These are phyloP conservation scores for Suhomyces anneliseae DNA, from an alignment of 1,139 yeast genomes.

Conservation along the genomic window DNA sequence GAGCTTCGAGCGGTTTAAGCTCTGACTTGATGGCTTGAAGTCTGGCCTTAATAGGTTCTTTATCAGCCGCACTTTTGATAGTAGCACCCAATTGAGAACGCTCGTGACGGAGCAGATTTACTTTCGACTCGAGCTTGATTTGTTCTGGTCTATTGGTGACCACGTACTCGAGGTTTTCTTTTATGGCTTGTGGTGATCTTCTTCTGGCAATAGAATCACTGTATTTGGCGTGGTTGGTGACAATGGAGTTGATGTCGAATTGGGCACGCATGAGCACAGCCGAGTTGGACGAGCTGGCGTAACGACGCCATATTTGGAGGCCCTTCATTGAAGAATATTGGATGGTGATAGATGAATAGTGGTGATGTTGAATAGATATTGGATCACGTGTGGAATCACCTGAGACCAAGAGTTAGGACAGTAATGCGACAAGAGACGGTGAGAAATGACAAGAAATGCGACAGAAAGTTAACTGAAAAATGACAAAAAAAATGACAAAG, in stretches of 20 bases:
- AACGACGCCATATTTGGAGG: slow-evolving; percentile 7
- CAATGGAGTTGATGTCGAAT: slow-evolving; percentile 50
- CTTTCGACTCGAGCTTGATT: slow-evolving; percentile 20
- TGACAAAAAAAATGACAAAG: too few species aligned
- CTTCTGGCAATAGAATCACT: slow-evolving; percentile 50
- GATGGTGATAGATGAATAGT: neutral
- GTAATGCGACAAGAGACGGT: too few species aligned
- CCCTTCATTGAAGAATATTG: neutral
- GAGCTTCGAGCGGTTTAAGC: slow-evolving; percentile 36
- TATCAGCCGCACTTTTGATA: slow-evolving; percentile 17
- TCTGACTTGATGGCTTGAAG: slow-evolving; percentile 36
- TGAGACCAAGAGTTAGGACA: neutral
- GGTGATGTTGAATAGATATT: neutral
- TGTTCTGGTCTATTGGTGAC: slow-evolving; percentile 27
- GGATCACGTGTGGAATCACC: neutral
- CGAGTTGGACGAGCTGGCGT: slow-evolving; percentile 19
- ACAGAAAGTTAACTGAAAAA: too few species aligned
- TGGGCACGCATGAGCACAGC: slow-evolving; percentile 38
- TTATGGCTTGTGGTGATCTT: slow-evolving; percentile 29
- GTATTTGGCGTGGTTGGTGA: slow-evolving; percentile 37
- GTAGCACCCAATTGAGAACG: slow-evolving; percentile 29
- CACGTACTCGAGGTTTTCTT: slow-evolving; percentile 33
- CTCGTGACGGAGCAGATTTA: slow-evolving; percentile 31
- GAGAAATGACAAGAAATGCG: too few species aligned
- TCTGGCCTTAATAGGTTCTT: slow-evolving; percentile 23